A percentile compares a stretch with the other conserved stretches of the same genome.
phyloP scores from a whole-genome alignment of 1,284 basidiomycete genomes.

The Mycena citricolor region DNA sequence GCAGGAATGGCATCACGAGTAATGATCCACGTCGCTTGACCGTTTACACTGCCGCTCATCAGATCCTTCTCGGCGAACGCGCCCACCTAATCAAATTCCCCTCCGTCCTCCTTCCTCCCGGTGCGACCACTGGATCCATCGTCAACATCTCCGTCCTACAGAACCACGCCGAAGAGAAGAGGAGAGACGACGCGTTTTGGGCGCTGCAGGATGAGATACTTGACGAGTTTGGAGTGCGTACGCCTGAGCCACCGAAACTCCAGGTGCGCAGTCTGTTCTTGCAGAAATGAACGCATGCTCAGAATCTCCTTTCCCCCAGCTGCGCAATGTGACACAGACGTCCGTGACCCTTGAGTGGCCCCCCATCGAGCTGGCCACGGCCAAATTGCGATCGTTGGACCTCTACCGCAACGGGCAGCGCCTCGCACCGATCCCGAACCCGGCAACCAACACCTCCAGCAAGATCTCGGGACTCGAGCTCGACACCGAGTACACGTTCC shows the following conservation, averaged over 20 bases:
- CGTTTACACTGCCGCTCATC: constrained; percentile 18
- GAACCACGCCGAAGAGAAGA: constrained; percentile 80
- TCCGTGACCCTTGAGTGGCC: constrained; percentile 94
- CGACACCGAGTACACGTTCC: constrained; percentile 89
- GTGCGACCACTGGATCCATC: constrained; percentile 90
- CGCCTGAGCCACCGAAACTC: constrained; percentile 74
- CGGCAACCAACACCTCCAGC: constrained; percentile 79
- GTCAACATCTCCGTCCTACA: constrained; percentile 92
- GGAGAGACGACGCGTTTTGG: constrained; percentile 80
- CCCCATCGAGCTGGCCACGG: constrained; percentile 77
- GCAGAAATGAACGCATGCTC: background rate
- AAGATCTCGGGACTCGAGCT: constrained; percentile 89
- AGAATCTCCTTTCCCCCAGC: constrained; percentile 35
- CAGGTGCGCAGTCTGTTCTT: constrained; percentile 48
- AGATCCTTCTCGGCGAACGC: constrained; percentile 89
- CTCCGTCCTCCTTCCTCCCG: constrained; percentile 87
- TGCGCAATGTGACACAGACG: constrained; percentile 94
- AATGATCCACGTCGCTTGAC: constrained; percentile 29
- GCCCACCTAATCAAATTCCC: constrained; percentile 96
- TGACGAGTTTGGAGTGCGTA: constrained; percentile 65
- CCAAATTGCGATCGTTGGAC: constrained; percentile 83
- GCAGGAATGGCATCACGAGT: constrained; percentile 83
- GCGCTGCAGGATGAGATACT: constrained; percentile 79
- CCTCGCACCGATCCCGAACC: constrained; percentile 81
- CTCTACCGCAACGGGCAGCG: constrained; percentile 90